Percentiles rank a stretch among this genome's conserved stretches.
Conservation (phyloP, 163 green algal species). For the Chlorella variabilis region DNA sequence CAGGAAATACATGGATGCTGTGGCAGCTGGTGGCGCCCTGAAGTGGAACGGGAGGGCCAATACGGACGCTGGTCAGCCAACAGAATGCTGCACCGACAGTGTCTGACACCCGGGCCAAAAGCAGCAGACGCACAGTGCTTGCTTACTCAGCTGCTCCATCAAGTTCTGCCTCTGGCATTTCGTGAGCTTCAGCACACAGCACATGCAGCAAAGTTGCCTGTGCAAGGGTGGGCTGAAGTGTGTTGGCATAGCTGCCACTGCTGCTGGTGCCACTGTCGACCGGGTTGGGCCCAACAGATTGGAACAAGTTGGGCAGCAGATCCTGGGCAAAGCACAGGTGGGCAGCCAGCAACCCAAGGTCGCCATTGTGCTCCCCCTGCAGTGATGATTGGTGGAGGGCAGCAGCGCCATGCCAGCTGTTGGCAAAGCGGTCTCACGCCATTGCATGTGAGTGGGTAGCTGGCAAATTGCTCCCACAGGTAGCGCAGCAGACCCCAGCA, state of each 20-base stretch:
- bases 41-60: background rate
- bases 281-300: background rate
- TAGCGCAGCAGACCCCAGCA: background rate
- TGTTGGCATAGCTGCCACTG: background rate
- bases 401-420: background rate
- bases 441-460: no score
- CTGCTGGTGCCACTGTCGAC: background rate
- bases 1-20: conserved; percentile 9
- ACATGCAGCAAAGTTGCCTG: conserved; percentile 14
- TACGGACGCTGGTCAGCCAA: no score
- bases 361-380: conserved; percentile 39
- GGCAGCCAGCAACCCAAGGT: conserved; percentile 21
- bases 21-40: background rate
- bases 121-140: background rate
- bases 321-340: conserved; percentile 24
- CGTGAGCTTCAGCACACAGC: conserved; percentile 25
- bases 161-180: background rate
- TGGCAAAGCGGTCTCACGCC: no score
- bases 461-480: background rate
- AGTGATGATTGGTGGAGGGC: no score
- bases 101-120: background rate
- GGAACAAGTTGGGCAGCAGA: conserved; percentile 8
- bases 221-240: conserved; percentile 20
- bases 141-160: background rate
- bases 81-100: background rate